A percentile compares a stretch with the other conserved stretches of the same genome.
Conservation (phyloP, 257 asterid species). For the Linaria vulgaris region DNA sequence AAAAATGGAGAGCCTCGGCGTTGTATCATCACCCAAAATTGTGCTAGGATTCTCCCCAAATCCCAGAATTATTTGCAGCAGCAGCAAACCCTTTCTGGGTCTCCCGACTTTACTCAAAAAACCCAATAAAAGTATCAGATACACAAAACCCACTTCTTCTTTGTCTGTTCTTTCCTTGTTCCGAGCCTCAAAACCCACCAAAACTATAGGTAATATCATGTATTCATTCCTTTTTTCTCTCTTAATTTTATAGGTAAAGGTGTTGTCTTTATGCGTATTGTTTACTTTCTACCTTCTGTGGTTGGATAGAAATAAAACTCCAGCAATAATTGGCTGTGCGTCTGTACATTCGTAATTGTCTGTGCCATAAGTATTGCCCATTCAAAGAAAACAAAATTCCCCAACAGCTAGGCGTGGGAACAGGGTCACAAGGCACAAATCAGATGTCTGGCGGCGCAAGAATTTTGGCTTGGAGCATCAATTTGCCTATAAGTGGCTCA, state of each 20-base stretch:
- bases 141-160: constrained; percentile 37
- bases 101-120: constrained; percentile 47
- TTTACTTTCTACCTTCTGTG: too few species aligned
- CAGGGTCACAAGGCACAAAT: too few species aligned
- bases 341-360: too few species aligned
- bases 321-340: too few species aligned
- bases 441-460: too few species aligned
- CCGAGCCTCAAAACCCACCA: constrained; percentile 34
- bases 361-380: too few species aligned
- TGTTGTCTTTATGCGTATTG: too few species aligned
- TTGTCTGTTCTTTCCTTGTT: constrained; percentile 41
- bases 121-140: constrained; percentile 32
- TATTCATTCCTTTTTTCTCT: neutral
- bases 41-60: constrained; percentile 57
- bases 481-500: too few species aligned
- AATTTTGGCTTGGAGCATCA: too few species aligned
- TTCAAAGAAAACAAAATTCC: too few species aligned
- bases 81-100: constrained; percentile 50
- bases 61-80: constrained; percentile 40
- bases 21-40: constrained; percentile 68
- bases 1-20: constrained; percentile 62
- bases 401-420: too few species aligned
- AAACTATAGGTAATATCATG: neutral
- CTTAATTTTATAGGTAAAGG: neutral
- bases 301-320: too few species aligned